A percentile compares a stretch with the other conserved stretches of the same genome.
Evolutionary conservation across 2,329 filamentous ascomycete species (phyloP).

Genomic region (Venturia pyrina): DNA sequence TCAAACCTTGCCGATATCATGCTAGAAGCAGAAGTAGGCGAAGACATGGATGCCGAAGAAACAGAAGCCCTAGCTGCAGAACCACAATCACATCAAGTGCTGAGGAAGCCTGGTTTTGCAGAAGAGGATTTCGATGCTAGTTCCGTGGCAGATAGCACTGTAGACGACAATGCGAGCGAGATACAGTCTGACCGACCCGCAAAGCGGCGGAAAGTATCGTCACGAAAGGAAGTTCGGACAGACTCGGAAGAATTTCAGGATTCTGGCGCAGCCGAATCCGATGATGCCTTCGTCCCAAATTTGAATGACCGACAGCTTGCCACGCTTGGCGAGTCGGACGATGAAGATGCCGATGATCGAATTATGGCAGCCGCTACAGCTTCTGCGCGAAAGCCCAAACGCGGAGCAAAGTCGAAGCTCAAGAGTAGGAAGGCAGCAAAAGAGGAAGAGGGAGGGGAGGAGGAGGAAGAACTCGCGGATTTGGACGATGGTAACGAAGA

Average conservation of each 20-base stretch:
- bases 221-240: conserved; percentile 14
- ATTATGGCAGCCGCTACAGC: conserved; percentile 22
- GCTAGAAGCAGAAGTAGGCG: conserved; percentile 67
- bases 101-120: conserved; percentile 39
- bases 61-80: conserved; percentile 14
- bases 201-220: conserved; percentile 30
- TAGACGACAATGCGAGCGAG: conserved; percentile 19
- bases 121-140: conserved; percentile 15
- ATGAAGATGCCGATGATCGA: conserved; percentile 29
- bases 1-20: conserved; percentile 68
- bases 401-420: conserved; percentile 18
- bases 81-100: conserved; percentile 34
- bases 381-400: conserved; percentile 18
- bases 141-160: conserved; percentile 11
- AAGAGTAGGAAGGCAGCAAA: conserved; percentile 17
- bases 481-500: conserved; percentile 85
- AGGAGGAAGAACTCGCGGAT: conserved; percentile 43
- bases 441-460: conserved; percentile 33
- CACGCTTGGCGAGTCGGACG: conserved; percentile 28
- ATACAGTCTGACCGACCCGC: conserved; percentile 27
- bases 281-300: conserved; percentile 32
- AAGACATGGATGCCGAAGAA: conserved; percentile 30
- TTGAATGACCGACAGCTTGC: conserved; percentile 30
- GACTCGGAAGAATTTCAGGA: not conserved
- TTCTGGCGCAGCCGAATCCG: conserved; percentile 24